Evolutionary conservation across 208 protist species (phyloP), one percentile per base, ranked within the genome.

Genomic region (Acanthamoeba sp.): DNA sequence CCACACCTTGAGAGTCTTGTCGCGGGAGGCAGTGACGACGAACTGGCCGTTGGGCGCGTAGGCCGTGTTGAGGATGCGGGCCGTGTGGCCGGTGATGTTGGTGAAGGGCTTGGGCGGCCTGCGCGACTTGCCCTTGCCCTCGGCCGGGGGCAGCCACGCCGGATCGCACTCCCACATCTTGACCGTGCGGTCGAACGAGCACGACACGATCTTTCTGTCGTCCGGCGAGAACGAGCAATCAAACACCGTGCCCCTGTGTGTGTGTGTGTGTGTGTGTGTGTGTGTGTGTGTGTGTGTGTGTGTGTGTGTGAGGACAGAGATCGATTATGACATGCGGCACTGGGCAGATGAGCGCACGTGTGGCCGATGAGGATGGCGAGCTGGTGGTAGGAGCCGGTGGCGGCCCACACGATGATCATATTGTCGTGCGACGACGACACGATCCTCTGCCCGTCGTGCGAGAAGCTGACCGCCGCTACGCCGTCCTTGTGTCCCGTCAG

Each of bases 1-100:
- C 91, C 95, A 97, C 16, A 97, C 64, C 10, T 94, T 69, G 14
- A 97, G 3, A 1, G 64, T 57, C 42, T 52, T 40, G 71, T 96
- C 95, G 24, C 95, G 55, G 40, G 84, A 48, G 27, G 93, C 95
- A 22, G 93, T 92, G 16, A 85, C 95, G 2, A 97, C 20, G 10
- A 48, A 42, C 32, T 88, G 55, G 24, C 95, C 96, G 38, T 96
- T 71, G 14, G 42, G 36, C 22, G 42, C 55, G 20, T 38, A 93
- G 20, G 12, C 24, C 29, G 34, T 42, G 22, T 36, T 57, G n/a
- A 62, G 69, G 9, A 59, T 36, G 24, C n/a, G 52, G 7, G 34
- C 42, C 34, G 14, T 24, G 38, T 95, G 94, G 36, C 87, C 94
- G 12, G 66, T 66, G 14, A 95, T 69, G n/a, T 48, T 89, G n/a